phyloP scores from a whole-genome alignment of 768 basidiomycete species.

The Kwoniella europaea region DNA sequence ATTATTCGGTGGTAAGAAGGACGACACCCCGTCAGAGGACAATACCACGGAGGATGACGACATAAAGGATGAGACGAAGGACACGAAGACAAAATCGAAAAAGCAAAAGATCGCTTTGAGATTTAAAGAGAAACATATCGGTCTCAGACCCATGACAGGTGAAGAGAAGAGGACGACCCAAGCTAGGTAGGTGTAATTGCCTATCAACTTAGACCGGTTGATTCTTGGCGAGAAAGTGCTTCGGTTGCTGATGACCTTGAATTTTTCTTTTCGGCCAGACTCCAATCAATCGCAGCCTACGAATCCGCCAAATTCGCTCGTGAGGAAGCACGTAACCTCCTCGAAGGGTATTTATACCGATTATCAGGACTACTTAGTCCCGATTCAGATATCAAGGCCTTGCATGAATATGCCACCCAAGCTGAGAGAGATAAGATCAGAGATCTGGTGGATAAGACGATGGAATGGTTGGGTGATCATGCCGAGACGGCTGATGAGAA shows the following conservation, averaged over 20 bases:
- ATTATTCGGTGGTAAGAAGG: conserved; percentile 70
- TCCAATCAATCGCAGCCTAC: conserved; percentile 76
- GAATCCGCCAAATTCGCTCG: conserved; percentile 76
- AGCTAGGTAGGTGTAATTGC: conserved; percentile 64
- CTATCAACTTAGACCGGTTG: no score
- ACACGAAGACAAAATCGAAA: conserved; percentile 40
- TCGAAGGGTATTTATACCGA: conserved; percentile 93
- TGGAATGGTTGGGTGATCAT: conserved; percentile 80
- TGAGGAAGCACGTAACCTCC: conserved; percentile 86
- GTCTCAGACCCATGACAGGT: conserved; percentile 74
- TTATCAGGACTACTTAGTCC: conserved; percentile 75
- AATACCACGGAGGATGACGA: conserved; percentile 21
- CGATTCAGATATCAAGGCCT: conserved; percentile 72
- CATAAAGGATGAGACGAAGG: conserved; percentile 32
- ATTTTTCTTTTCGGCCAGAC: conserved; percentile 60
- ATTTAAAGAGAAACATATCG: conserved; percentile 68
- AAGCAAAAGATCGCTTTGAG: conserved; percentile 70
- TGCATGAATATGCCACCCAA: conserved; percentile 80
- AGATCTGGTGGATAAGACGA: conserved; percentile 72
- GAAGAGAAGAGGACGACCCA: conserved; percentile 73
- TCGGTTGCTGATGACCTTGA: no score
- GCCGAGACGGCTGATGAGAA: conserved; percentile 81
- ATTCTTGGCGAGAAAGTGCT: no score
- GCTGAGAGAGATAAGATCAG: conserved; percentile 72
- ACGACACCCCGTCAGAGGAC: conserved; percentile 44